A percentile compares a stretch with the other conserved stretches of the same genome.
Conservation (phyloP, 2,329 filamentous ascomycete genomes). For the Fusarium sp. region DNA sequence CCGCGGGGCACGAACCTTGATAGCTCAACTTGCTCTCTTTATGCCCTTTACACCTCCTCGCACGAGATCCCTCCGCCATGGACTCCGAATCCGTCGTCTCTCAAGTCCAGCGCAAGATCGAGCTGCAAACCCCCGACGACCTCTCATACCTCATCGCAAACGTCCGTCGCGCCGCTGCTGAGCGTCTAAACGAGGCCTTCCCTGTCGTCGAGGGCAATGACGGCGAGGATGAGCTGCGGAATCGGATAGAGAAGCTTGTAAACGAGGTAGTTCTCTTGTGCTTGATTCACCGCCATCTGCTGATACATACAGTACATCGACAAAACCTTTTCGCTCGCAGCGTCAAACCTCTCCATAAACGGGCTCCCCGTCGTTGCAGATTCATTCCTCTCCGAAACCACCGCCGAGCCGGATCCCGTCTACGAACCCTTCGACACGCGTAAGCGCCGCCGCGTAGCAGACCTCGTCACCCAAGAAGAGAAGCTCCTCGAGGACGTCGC, state of each 20-base stretch:
- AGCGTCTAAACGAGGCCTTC: slow-evolving; percentile 73
- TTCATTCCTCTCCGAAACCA: slow-evolving; percentile 48
- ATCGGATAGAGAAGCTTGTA: slow-evolving; percentile 67
- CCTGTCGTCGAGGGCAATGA: slow-evolving; percentile 65
- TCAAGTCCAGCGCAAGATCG: slow-evolving; percentile 74
- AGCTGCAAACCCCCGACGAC: slow-evolving; percentile 80
- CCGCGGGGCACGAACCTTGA: slow-evolving; percentile 36
- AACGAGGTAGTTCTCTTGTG: slow-evolving; percentile 57
- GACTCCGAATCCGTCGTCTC: slow-evolving; percentile 49
- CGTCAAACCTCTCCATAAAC: slow-evolving; percentile 70
- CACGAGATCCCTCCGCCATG: slow-evolving; percentile 38
- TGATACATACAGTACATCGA: slow-evolving; percentile 63
- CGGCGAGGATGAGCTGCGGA: slow-evolving; percentile 65
- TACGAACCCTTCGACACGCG: slow-evolving; percentile 70
- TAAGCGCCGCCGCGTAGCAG: slow-evolving; percentile 66
- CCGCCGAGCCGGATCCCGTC: slow-evolving; percentile 43
- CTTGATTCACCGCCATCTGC: background rate
- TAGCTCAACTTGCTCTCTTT: slow-evolving; percentile 6
- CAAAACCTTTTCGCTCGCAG: slow-evolving; percentile 66
- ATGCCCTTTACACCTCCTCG: background rate
- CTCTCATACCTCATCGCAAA: slow-evolving; percentile 75
- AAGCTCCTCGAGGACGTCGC: slow-evolving; percentile 71
- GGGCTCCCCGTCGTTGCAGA: slow-evolving; percentile 60
- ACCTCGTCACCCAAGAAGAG: slow-evolving; percentile 69
- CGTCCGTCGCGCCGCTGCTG: slow-evolving; percentile 72